Evolutionary conservation across 1,139 yeast species (phyloP).

Genomic region (Zygosaccharomyces pseudobailii): DNA sequence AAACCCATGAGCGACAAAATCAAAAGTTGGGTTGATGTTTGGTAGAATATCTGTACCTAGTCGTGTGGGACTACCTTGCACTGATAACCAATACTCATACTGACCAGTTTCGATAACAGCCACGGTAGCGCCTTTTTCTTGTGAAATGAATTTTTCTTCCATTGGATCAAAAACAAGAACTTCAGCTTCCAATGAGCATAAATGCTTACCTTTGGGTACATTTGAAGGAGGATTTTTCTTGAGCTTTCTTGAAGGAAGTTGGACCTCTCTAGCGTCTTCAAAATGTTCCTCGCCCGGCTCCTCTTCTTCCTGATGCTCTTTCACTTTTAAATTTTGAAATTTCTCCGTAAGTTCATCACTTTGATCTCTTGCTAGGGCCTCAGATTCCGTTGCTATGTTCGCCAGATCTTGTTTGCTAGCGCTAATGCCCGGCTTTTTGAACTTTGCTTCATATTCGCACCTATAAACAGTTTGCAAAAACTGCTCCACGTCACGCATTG

Average conservation of each 20-base stretch:
- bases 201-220: constrained; percentile 22
- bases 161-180: constrained; percentile 55
- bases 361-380: constrained; percentile 17
- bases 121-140: constrained; percentile 36
- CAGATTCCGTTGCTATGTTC: constrained; percentile 37
- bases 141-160: constrained; percentile 47
- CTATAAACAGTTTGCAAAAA: constrained; percentile 61
- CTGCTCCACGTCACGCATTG: constrained; percentile 51
- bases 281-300: constrained; percentile 1
- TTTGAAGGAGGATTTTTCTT: constrained; percentile 8
- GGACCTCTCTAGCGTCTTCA: constrained; percentile 1
- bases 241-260: background rate
- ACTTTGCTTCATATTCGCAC: constrained; percentile 76
- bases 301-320: constrained; percentile 9
- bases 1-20: constrained; percentile 53
- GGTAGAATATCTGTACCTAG: constrained; percentile 46
- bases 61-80: constrained; percentile 33
- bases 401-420: constrained; percentile 46
- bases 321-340: constrained; percentile 8
- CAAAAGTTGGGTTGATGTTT: constrained; percentile 61
- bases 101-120: constrained; percentile 45
- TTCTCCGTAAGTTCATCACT: constrained; percentile 8
- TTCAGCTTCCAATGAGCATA: constrained; percentile 33
- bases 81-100: constrained; percentile 52
- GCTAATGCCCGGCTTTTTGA: constrained; percentile 49